A percentile compares a stretch with the other conserved stretches of the same genome.
Evolutionary conservation across 352 stramenopile genomes (phyloP).

Genomic region (Phytophthora lateralis): DNA sequence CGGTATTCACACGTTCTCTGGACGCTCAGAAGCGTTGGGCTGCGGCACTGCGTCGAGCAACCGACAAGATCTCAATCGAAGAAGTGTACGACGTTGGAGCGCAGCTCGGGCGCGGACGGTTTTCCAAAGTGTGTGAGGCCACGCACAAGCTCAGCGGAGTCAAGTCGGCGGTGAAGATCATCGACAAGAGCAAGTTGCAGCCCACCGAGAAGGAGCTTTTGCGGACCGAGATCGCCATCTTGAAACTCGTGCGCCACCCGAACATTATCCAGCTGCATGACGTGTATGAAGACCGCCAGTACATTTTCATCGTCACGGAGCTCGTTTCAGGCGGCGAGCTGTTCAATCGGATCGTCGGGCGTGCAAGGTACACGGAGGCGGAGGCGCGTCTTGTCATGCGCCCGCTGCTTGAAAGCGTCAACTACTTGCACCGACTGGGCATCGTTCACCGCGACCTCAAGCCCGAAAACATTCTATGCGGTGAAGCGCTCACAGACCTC

Average conservation of each 20-base stretch:
- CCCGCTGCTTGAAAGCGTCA: conserved; percentile 89
- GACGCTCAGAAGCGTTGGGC: conserved; percentile 86
- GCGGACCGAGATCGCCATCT: conserved; percentile 93
- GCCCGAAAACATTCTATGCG: conserved; percentile 90
- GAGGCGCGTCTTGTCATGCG: conserved; percentile 89
- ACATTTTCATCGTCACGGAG: conserved; percentile 99
- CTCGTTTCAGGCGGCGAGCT: conserved; percentile 95
- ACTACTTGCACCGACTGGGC: conserved; percentile 91
- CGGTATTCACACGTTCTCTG: conserved; percentile 81
- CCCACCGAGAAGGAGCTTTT: conserved; percentile 90
- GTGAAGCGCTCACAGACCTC: conserved; percentile 84
- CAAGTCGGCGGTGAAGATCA: conserved; percentile 93
- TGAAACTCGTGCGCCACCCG: conserved; percentile 92
- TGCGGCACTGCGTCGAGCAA: conserved; percentile 70
- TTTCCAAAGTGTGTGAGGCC: conserved; percentile 88
- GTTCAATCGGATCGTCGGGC: conserved; percentile 96
- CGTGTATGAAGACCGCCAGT: conserved; percentile 92
- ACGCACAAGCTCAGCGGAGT: conserved; percentile 63
- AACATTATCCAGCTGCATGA: conserved; percentile 89
- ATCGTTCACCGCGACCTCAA: conserved; percentile 92
- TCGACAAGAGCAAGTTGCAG: conserved; percentile 91
- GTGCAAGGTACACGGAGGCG: conserved; percentile 86
- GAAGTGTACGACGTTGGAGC: conserved; percentile 90
- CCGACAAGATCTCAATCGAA: conserved; percentile 89
- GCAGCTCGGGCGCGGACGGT: conserved; percentile 88